Evolutionary conservation across 805 yeast species (phyloP), one percentile per base, ranked within the genome.

Genomic region (Jamesozyma rosinii): DNA sequence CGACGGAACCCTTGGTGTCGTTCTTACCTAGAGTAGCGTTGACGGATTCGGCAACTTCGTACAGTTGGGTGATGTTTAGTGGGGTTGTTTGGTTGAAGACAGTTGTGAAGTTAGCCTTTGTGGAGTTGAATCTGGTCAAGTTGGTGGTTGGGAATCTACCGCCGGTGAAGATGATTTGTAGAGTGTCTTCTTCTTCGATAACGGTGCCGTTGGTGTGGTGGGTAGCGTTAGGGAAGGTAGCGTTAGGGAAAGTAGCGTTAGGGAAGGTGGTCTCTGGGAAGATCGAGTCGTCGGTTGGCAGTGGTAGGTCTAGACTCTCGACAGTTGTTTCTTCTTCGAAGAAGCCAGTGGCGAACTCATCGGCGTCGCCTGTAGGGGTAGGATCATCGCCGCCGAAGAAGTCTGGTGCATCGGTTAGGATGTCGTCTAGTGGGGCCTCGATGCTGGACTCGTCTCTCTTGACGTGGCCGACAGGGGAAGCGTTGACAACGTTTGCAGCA

Each of bases 111-210:
- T 47, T 26, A 35, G 47, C 11, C 43, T 32, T 35, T 4, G 55
- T 51, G 35, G 41, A 46, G 47, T 47, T 26, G 34, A 45, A 14
- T 43, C 29, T 35, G 36, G 45, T 38, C 22, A 40, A 35, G 46
- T 49, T 52, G 10, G 42, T 32, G 29, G 46, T 24, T 37, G 53
- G 44, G 35, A 49, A 36, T 19, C 42, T 35, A 43, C 58, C 60
- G 45, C 57, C 57, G 18, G 60, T 51, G 22, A 53, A 43, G 34
- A 53, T 44, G 17, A 49, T 46, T 41, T 52, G 53, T 34, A 53
- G 41, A 35, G 48, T 45, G n/a, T 40, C 48, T 30, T 22, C 4
- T 10, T 29, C 30, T 9, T 18, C 13, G 14, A 17, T 2, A 36
- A 3, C 15, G 11, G 45, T 39, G 29, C 41, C 14, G 39, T 37